Conservation (phyloP, 2,329 filamentous ascomycete species). For the Fusarium sp. region DNA sequence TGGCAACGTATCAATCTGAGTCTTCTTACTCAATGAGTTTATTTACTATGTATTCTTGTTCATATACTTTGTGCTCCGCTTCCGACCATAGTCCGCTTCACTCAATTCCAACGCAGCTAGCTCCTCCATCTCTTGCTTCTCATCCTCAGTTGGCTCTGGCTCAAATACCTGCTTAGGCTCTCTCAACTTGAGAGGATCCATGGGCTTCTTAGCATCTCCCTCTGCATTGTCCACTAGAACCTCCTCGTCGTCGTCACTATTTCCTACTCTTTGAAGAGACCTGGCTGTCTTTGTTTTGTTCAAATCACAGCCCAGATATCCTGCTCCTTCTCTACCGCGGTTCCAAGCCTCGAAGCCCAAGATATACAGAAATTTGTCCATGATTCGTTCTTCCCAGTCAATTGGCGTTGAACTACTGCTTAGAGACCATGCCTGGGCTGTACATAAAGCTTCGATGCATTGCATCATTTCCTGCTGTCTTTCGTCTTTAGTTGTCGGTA, state of each 20-base stretch:
- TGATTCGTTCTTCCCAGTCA: neutral
- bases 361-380: neutral
- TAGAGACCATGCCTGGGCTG: neutral
- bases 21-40: no score
- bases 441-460: neutral
- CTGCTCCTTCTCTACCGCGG: neutral
- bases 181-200: conserved; percentile 7
- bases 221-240: fast-evolving
- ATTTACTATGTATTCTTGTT: neutral
- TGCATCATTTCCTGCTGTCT: neutral
- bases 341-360: conserved; percentile 12
- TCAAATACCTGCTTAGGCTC: neutral
- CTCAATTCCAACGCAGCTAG: neutral
- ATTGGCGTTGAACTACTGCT: neutral
- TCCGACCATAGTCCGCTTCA: neutral
- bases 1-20: no score
- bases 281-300: neutral
- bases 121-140: neutral
- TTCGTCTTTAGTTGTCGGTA: fast-evolving
- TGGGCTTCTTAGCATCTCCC: fast-evolving
- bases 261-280: fast-evolving
- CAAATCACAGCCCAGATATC: neutral
- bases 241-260: fast-evolving
- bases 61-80: conserved; percentile 10
- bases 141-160: neutral